Percentiles rank a stretch among this genome's conserved stretches.
phyloP scores from a whole-genome alignment of 2,329 filamentous ascomycete genomes.

The Cytospora mali region DNA sequence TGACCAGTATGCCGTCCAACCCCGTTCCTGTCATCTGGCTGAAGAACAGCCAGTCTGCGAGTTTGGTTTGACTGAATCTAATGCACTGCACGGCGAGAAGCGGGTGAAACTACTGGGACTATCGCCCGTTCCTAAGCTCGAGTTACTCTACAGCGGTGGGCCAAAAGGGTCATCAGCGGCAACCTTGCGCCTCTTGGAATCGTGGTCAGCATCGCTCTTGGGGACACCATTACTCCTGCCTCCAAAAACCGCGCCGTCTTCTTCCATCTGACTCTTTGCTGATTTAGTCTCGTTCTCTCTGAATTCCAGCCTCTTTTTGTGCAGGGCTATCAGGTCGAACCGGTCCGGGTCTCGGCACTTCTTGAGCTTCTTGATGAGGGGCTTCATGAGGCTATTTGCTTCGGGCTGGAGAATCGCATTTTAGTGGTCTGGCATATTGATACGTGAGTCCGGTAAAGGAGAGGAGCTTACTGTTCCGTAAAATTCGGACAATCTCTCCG shows the following conservation, averaged over 20 bases:
- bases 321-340: constrained; percentile 69
- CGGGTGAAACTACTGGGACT: not conserved
- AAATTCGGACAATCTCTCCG: constrained; percentile 56
- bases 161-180: constrained; percentile 52
- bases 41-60: not conserved
- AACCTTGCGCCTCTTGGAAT: constrained; percentile 52
- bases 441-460: constrained; percentile 14
- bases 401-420: constrained; percentile 45
- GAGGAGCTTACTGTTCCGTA: constrained; percentile 52
- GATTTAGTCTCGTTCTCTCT: constrained; percentile 39
- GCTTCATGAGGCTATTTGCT: constrained; percentile 53
- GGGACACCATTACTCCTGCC: constrained; percentile 33
- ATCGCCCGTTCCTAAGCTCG: not conserved
- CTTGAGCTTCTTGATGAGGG: constrained; percentile 69
- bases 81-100: not conserved
- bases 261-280: constrained; percentile 37
- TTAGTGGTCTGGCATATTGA: constrained; percentile 32
- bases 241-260: constrained; percentile 53
- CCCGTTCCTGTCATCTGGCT: not conserved
- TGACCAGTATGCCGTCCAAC: not conserved
- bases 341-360: constrained; percentile 75
- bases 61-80: not conserved
- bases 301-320: constrained; percentile 63
- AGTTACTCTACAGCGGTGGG: constrained; percentile 39
- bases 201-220: constrained; percentile 35